A percentile compares a stretch with the other conserved stretches of the same genome.
Evolutionary conservation across 202 grass and related monocot genomes (phyloP).

Genomic region (Panicum hallii): DNA sequence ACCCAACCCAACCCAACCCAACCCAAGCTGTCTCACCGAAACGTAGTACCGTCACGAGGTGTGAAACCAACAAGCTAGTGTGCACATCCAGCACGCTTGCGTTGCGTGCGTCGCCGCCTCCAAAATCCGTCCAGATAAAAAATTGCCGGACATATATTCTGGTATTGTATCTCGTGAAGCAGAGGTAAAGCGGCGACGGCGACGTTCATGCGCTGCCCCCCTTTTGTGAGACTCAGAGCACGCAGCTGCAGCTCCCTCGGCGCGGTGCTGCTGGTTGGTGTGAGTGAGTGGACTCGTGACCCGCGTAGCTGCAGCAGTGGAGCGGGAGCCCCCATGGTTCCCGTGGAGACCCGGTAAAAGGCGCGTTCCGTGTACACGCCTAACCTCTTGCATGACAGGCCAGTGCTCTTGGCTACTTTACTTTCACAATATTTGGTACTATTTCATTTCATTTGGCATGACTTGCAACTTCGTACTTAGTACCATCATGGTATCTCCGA

Average conservation of each 20-base stretch:
- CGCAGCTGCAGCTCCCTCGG: neutral
- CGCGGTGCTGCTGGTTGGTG: neutral
- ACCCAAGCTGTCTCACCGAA: neutral
- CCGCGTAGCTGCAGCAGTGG: neutral
- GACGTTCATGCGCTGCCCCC: neutral
- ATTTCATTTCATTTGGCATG: neutral
- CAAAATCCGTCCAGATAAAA: neutral
- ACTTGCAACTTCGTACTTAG: neutral
- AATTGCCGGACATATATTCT: neutral
- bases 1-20: neutral
- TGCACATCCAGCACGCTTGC: neutral
- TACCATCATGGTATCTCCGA: neutral
- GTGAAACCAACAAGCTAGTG: neutral
- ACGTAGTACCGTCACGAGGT: conserved; percentile 1
- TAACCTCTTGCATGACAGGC: too few species aligned
- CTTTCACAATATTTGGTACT: too few species aligned
- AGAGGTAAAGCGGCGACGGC: conserved; percentile 20
- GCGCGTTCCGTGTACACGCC: too few species aligned
- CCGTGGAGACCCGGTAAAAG: too few species aligned
- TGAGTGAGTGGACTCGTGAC: conserved; percentile 2
- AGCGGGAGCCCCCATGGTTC: neutral
- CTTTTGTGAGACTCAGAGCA: neutral
- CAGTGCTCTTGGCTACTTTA: too few species aligned
- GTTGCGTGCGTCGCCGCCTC: neutral
- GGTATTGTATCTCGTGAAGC: neutral